Evolutionary conservation across 2,329 filamentous ascomycete genomes (phyloP), one percentile per base, ranked within the genome.

Genomic region (Aspergillus uvarum): DNA sequence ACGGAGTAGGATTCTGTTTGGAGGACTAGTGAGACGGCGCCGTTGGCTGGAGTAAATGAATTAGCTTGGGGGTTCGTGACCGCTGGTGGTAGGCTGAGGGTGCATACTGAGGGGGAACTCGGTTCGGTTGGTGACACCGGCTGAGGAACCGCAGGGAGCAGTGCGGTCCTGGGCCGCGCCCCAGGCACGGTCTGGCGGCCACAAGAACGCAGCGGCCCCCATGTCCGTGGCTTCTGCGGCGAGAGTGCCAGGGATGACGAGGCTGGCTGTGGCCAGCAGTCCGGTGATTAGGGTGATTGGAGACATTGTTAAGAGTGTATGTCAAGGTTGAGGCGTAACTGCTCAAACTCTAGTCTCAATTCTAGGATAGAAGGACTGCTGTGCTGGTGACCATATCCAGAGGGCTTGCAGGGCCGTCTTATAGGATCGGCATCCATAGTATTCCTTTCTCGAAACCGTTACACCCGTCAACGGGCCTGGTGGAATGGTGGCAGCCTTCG

Each of bases 181-280:
- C 84, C 85, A 88, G 47, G 76, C 74, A 54, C 85, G 78, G 70
- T 87, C 84, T 14, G 77, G 68, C 4, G 85, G 85, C 85, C 85
- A 88, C 72, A 87, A 76, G 68, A 88, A 86, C 10, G 82, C 83
- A 21, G 84, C 83, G 7, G 84, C 84, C 11, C 84, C 85, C 81
- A 84, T 84, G 14, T 71, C 65, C 44, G 67, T 55, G 14, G 65
- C 63, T 49, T 67, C 70, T 6, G 69, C 63, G 22, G 47, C 54
- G 26, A 51, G 56, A 5, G 24, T 38, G 12, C 57, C 47, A 8
- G 42, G 21, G n/a, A 24, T 29, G 12, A 55, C 19, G 5, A 54
- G 19, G 19, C 42, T 55, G 16, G 53, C 26, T 5, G 53, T 24
- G 12, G 53, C 53, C n/a, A 55, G 26, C 42, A 55, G 19, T 26